Conservation (phyloP, 1,284 basidiomycete genomes). For the Apiotrichum gamsii region DNA sequence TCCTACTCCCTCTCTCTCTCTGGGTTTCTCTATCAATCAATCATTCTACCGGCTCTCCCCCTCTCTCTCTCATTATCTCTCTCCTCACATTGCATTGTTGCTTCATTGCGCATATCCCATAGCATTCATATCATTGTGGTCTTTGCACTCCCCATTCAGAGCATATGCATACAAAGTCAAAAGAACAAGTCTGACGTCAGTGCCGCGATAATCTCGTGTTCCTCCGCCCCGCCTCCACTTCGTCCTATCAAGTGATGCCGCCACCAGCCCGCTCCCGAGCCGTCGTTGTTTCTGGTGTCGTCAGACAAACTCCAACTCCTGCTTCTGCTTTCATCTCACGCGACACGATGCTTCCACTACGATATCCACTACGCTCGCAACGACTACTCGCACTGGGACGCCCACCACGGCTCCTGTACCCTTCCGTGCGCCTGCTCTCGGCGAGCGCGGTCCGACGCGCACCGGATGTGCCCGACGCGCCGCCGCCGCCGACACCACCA, state of each 20-base stretch:
- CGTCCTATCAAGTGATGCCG: too few relatives aligned
- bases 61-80: not conserved
- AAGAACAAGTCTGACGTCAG: too few relatives aligned
- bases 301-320: not conserved
- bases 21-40: too few relatives aligned
- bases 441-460: not conserved
- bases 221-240: too few relatives aligned
- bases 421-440: too few relatives aligned
- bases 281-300: too few relatives aligned
- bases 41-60: too few relatives aligned
- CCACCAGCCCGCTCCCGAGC: too few relatives aligned
- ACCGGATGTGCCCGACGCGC: not conserved
- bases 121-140: not conserved
- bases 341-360: not conserved
- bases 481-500: not conserved
- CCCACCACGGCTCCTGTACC: too few relatives aligned
- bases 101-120: not conserved
- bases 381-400: too few relatives aligned
- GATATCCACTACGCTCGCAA: not conserved
- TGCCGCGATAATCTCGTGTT: too few relatives aligned
- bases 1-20: not conserved
- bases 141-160: conserved; percentile 9
- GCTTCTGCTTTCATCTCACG: not conserved
- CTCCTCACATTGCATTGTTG: not conserved
- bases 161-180: conserved; percentile 15